These are phyloP conservation scores for Termitomyces sp. DNA, from an alignment of 768 basidiomycete species.

Conservation along the genomic window DNA sequence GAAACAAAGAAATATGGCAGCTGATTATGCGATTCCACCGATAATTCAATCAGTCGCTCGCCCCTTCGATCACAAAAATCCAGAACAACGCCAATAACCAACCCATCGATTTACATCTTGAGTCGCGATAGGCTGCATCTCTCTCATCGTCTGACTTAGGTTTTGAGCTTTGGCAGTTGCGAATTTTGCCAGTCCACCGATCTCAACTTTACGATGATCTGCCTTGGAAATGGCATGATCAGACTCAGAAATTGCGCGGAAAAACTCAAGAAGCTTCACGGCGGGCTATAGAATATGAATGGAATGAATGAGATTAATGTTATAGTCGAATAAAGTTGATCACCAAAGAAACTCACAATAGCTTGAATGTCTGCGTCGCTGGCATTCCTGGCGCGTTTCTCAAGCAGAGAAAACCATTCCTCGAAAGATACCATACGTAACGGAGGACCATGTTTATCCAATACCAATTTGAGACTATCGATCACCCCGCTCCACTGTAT, in stretches of 20 bases:
- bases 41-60: not conserved
- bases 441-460: not conserved
- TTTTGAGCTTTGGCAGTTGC: conserved; percentile 8
- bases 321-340: not conserved
- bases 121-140: not conserved
- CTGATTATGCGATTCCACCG: not conserved
- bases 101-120: conserved; percentile 12
- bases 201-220: conserved; percentile 4
- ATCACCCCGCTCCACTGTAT: conserved; percentile 29
- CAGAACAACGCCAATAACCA: conserved; percentile 10
- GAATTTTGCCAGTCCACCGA: conserved; percentile 12
- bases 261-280: conserved; percentile 29
- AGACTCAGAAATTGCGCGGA: conserved; percentile 20
- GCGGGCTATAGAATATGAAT: conserved; percentile 20
- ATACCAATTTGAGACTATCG: not conserved
- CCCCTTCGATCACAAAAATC: not conserved
- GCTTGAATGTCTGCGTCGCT: not conserved
- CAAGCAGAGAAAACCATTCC: conserved; percentile 15
- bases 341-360: conserved; percentile 2
- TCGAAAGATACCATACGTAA: conserved; percentile 8
- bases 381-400: conserved; percentile 7
- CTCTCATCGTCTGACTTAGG: conserved; percentile 11
- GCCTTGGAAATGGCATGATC: conserved; percentile 11
- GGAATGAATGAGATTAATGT: not conserved
- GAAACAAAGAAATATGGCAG: not conserved